Evolutionary conservation across 2,329 filamentous ascomycete species (phyloP).

Genomic region (Cytospora schulzeri): DNA sequence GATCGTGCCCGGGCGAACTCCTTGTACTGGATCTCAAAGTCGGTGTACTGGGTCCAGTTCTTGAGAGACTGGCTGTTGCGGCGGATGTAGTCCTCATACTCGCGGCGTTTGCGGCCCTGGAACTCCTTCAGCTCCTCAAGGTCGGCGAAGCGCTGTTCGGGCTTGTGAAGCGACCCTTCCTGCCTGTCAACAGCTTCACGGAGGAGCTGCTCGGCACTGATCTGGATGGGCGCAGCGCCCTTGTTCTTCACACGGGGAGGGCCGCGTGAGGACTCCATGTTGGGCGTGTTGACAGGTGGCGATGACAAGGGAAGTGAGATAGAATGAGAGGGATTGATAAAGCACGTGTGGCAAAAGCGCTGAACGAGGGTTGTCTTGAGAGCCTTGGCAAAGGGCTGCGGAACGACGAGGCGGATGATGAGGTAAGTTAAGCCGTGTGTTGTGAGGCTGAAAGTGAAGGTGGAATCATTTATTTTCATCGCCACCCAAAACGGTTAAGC

Average conservation of each 20-base stretch:
- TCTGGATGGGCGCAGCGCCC: constrained; percentile 85
- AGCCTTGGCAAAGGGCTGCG: not conserved
- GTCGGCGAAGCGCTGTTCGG: constrained; percentile 92
- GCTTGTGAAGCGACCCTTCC: constrained; percentile 83
- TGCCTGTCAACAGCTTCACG: constrained; percentile 97
- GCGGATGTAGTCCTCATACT: constrained; percentile 97
- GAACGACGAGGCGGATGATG: not conserved
- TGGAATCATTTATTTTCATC: constrained; percentile 18
- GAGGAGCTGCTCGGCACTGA: constrained; percentile 94
- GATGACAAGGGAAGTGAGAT: constrained; percentile 13
- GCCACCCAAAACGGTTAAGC: not conserved
- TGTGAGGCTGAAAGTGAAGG: constrained; percentile 10
- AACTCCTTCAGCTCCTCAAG: constrained; percentile 97
- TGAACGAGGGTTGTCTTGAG: not conserved
- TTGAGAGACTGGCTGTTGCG: constrained; percentile 95
- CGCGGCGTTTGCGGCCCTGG: constrained; percentile 92
- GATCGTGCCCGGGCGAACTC: constrained; percentile 90
- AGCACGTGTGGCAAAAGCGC: not conserved
- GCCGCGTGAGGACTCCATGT: constrained; percentile 87
- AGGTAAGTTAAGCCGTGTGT: not conserved
- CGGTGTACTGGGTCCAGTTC: constrained; percentile 98
- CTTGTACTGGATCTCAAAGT: constrained; percentile 98
- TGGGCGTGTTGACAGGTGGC: constrained; percentile 34
- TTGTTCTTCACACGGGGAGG: constrained; percentile 99
- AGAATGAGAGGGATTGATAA: not conserved